phyloP scores from a whole-genome alignment of 768 basidiomycete species.

The Amanita pallidorosea region DNA sequence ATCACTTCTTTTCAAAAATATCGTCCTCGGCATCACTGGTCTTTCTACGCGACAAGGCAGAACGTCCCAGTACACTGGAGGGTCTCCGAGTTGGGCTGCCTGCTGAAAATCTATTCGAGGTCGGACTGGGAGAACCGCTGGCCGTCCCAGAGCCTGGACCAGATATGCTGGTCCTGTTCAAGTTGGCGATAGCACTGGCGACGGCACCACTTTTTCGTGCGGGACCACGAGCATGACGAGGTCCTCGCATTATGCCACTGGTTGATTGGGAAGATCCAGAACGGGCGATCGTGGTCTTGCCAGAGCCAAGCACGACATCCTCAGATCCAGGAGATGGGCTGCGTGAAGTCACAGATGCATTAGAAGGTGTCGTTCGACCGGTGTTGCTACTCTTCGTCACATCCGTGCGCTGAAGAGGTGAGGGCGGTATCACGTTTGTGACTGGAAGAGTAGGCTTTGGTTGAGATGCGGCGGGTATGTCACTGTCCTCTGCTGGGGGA shows the following conservation, averaged over 20 bases:
- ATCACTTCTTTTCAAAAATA: constrained; percentile 33
- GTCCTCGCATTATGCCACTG: constrained; percentile 30
- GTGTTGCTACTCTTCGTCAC: constrained; percentile 6
- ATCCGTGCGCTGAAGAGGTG: constrained; percentile 33
- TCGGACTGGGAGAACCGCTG: constrained; percentile 23
- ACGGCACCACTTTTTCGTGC: constrained; percentile 31
- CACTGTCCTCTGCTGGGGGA: constrained; percentile 43
- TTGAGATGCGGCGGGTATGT: constrained; percentile 17
- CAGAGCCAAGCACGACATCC: constrained; percentile 23
- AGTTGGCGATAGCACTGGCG: constrained; percentile 42
- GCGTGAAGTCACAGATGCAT: constrained; percentile 20
- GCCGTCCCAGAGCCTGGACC: constrained; percentile 23
- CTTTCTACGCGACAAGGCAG: constrained; percentile 60
- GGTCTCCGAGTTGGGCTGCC: constrained; percentile 24
- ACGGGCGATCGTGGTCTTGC: constrained; percentile 33
- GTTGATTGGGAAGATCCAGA: constrained; percentile 30
- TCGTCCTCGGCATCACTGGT: constrained; percentile 79
- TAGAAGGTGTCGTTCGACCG: constrained; percentile 4
- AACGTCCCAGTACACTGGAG: constrained; percentile 38
- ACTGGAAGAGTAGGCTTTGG: constrained; percentile 19
- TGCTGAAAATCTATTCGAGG: constrained; percentile 35
- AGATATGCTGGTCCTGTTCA: constrained; percentile 39
- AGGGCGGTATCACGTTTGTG: constrained; percentile 41
- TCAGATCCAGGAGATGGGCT: constrained; percentile 35
- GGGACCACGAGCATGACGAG: constrained; percentile 36